phyloP scores from a whole-genome alignment of 2,329 filamentous ascomycete species.

The Apiospora arundinis region DNA sequence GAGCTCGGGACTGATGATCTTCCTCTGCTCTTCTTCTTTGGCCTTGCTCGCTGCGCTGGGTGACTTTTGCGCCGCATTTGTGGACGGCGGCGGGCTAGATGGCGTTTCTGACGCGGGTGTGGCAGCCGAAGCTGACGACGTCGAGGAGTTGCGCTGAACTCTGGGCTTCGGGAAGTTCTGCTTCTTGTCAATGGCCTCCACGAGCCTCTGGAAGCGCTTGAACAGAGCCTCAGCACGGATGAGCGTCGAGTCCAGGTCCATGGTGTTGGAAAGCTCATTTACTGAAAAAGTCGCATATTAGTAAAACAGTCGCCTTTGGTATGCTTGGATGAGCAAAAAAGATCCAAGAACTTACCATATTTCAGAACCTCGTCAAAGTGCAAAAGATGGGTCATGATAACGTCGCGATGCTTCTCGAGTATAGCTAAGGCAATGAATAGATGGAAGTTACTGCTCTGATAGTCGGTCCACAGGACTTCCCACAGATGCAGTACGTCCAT shows the following conservation, averaged over 20 bases:
- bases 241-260: conserved; percentile 86
- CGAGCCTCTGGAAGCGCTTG: conserved; percentile 82
- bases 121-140: conserved; percentile 31
- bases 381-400: conserved; percentile 93
- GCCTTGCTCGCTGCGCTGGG: conserved; percentile 44
- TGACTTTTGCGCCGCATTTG: conserved; percentile 25
- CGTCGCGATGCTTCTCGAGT: conserved; percentile 91
- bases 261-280: conserved; percentile 92
- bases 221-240: conserved; percentile 90
- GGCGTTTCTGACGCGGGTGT: conserved; percentile 24
- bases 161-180: conserved; percentile 75
- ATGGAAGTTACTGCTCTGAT: conserved; percentile 86
- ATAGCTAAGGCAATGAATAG: conserved; percentile 94
- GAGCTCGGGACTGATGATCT: conserved; percentile 63
- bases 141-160: conserved; percentile 27
- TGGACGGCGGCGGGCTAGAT: background rate
- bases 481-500: conserved; percentile 84
- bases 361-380: conserved; percentile 98
- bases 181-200: conserved; percentile 93
- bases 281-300: conserved; percentile 57
- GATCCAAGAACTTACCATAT: conserved; percentile 69
- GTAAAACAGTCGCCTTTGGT: background rate
- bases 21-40: conserved; percentile 44
- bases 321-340: too few species aligned
- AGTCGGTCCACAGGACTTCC: conserved; percentile 96